Percentiles rank a stretch among this genome's conserved stretches.
Conservation (phyloP, 768 basidiomycete genomes). For the Antrodiella citrinella region DNA sequence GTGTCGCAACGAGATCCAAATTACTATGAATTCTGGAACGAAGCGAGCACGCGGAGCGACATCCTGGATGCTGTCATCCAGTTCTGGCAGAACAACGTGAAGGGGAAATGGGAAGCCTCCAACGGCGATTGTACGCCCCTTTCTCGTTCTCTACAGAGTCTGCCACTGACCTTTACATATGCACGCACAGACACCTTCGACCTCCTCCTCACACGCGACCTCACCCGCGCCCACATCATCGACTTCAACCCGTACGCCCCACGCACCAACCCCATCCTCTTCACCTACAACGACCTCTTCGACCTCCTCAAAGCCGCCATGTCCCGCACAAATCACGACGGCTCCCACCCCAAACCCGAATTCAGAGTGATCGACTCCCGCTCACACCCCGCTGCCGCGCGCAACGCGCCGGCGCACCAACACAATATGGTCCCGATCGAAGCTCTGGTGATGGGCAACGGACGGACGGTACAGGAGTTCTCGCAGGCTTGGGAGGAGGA, state of each 20-base stretch:
- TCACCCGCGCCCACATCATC: conserved; percentile 68
- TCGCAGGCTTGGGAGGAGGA: conserved; percentile 55
- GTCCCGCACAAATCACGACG: conserved; percentile 11
- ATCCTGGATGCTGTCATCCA: conserved; percentile 42
- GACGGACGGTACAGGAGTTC: conserved; percentile 67
- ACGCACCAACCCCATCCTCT: conserved; percentile 82
- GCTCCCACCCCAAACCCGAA: conserved; percentile 20
- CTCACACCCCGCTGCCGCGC: conserved; percentile 57
- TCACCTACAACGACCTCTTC: conserved; percentile 71
- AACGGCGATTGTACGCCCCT: conserved; percentile 57
- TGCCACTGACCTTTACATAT: neutral
- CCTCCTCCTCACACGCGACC: conserved; percentile 76
- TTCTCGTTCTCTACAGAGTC: neutral
- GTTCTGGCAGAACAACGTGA: conserved; percentile 69
- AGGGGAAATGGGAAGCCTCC: conserved; percentile 42
- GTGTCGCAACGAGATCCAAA: conserved; percentile 86
- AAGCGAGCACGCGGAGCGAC: conserved; percentile 40
- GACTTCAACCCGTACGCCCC: conserved; percentile 89
- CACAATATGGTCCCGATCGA: conserved; percentile 93
- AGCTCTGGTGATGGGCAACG: conserved; percentile 70
- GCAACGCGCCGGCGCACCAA: conserved; percentile 66
- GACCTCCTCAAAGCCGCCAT: conserved; percentile 22
- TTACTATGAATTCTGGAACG: conserved; percentile 80
- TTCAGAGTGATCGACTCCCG: conserved; percentile 68
- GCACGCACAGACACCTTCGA: conserved; percentile 67